Conservation (phyloP, 148 eudicot species). For the Arbutus unedo region DNA sequence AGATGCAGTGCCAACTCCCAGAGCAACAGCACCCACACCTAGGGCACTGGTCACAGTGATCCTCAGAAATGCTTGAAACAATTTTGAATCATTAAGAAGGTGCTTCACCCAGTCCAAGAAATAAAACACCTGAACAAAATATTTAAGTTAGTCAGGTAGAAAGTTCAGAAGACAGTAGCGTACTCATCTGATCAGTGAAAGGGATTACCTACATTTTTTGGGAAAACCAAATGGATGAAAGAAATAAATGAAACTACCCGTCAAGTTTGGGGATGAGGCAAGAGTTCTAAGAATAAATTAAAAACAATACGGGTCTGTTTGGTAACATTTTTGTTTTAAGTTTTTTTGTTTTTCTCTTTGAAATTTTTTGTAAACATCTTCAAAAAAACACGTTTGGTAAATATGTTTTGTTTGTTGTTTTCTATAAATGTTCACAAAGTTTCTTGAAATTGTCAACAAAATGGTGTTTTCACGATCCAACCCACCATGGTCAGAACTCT, state of each 20-base stretch:
- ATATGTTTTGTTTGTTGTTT: no score
- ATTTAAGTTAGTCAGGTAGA: slow-evolving; percentile 4
- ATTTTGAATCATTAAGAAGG: slow-evolving; percentile 62
- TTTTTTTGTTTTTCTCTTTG: no score
- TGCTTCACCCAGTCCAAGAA: slow-evolving; percentile 96
- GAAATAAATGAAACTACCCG: not conserved
- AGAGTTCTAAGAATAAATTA: not conserved
- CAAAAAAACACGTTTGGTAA: no score
- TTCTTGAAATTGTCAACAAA: no score
- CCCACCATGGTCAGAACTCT: no score
- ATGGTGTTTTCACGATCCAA: no score
- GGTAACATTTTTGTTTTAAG: no score
- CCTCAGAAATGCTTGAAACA: slow-evolving; percentile 82
- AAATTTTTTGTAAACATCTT: no score
- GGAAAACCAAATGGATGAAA: not conserved
- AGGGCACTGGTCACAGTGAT: slow-evolving; percentile 78
- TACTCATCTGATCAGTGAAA: not conserved
- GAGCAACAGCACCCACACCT: slow-evolving; percentile 72
- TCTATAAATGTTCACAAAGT: no score
- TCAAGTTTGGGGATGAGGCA: not conserved
- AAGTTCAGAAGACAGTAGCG: not conserved
- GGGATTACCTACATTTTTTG: not conserved
- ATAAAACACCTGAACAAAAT: slow-evolving; percentile 71
- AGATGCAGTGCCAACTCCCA: slow-evolving; percentile 93
- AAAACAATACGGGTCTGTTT: not conserved